A percentile compares a stretch with the other conserved stretches of the same genome.
These are phyloP conservation scores for Sporothrix protearum DNA, from an alignment of 2,329 filamentous ascomycete species.

Conservation along the genomic window DNA sequence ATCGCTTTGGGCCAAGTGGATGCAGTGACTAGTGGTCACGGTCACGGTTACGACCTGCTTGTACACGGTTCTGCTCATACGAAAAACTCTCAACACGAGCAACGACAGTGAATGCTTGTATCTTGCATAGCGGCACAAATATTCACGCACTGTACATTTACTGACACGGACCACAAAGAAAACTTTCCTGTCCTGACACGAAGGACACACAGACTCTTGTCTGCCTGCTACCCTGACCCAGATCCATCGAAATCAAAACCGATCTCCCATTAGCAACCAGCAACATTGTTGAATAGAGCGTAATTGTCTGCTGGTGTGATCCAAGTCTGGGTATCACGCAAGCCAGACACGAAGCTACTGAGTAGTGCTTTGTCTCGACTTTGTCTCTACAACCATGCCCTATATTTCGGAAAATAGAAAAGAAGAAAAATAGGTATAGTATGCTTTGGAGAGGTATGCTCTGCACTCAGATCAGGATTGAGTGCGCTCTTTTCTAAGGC, in stretches of 20 bases:
- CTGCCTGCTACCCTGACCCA: not conserved
- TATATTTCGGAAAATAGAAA: not conserved
- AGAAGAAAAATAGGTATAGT: not conserved
- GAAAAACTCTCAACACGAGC: not conserved
- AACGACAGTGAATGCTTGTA: not conserved
- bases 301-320: not conserved
- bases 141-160: not conserved
- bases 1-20: not conserved
- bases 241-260: not conserved
- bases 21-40: not conserved
- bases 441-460: not conserved
- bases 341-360: not conserved
- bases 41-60: not conserved
- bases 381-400: not conserved
- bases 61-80: not conserved
- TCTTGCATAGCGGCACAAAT: not conserved
- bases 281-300: not conserved
- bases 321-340: not conserved
- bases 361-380: not conserved
- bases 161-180: too few species aligned
- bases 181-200: not conserved
- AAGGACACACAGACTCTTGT: not conserved
- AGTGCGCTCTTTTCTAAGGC: not conserved
- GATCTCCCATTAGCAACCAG: not conserved
- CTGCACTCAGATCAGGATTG: not conserved